Base-by-base conservation (phyloP, 805 yeast genomes). In the Lachancea fermentati region DNA sequence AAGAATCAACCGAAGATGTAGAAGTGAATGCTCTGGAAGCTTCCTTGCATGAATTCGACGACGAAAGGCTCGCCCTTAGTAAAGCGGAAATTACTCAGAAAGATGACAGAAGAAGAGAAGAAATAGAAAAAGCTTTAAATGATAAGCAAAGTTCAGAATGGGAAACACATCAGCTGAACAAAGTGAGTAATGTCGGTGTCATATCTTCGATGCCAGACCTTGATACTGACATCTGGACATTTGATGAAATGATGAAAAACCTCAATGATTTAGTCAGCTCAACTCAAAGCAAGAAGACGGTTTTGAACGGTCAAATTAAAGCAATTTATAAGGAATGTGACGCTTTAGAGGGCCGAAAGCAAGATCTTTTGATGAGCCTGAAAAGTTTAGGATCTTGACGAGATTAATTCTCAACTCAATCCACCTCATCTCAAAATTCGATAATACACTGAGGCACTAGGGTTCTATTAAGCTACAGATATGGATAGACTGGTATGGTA, bases 1-100 rank as follows among this genome's bases (percentile, higher is more conserved):
- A 44, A 1, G 18, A 39, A 13, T 42, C 39, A 13, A 11, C 15
- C 6, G 44, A 43, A 3, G 46, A 49, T 7, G 46, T 33, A 12
- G 37, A 37, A 4, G 32, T 34, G 17, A 36, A 32, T 13, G 45
- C 36, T 7, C 35, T 37, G n/a, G 50, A 47, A 15, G 35, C 36
- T 19, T 47, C 42, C 4, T 26, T 42, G 12, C 36, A 38, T 5
- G 54, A 44, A 8, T 45, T 52, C 30, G 57, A 56, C 22, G 65
- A 61, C 33, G 58, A 46, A 13, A 47, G 47, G 31, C 41, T 61
- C 7, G 55, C 60, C 3, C 41, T 60, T 26, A 48, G 55, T 5
- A 37, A 36, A 11, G 43, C 37, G 1, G 62, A 58, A 26, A 24
- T 18, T 6, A 29, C 22, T 2, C 16, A 39, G 8, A 46, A 53